Conservation (phyloP, 2,329 filamentous ascomycete species). For the Monilinia fructicola region DNA sequence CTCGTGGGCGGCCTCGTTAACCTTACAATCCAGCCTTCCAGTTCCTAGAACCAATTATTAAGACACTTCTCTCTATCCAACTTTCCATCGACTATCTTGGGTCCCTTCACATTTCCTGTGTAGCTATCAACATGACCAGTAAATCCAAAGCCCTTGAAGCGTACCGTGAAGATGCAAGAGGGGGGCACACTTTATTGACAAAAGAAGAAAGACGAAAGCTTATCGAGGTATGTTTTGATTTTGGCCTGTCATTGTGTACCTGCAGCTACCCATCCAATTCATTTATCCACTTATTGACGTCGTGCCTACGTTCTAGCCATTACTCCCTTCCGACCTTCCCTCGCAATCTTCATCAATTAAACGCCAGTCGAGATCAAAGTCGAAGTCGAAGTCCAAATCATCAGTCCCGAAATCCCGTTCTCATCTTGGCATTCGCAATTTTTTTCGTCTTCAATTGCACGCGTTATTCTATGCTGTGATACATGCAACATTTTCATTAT, state of each 20-base stretch:
- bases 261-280: conserved; percentile 16
- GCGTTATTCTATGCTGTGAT: conserved; percentile 66
- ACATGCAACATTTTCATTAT: conserved; percentile 83
- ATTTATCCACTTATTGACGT: conserved; percentile 28
- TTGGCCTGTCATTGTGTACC: conserved; percentile 18
- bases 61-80: conserved; percentile 4
- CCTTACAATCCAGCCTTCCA: conserved; percentile 18
- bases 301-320: conserved; percentile 33
- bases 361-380: conserved; percentile 26
- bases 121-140: conserved; percentile 13
- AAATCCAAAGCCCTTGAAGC: conserved; percentile 33
- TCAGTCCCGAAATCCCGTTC: conserved; percentile 30
- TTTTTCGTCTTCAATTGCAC: conserved; percentile 63
- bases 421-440: conserved; percentile 58
- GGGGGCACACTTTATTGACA: conserved; percentile 45
- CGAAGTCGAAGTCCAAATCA: conserved; percentile 33
- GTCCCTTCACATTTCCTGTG: not conserved
- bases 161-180: conserved; percentile 49
- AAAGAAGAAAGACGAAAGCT: conserved; percentile 48
- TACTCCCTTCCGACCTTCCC: conserved; percentile 38
- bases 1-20: conserved; percentile 16
- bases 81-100: not conserved
- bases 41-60: conserved; percentile 3
- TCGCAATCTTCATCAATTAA: conserved; percentile 27
- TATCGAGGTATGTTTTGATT: conserved; percentile 44